Percentiles rank a stretch among this genome's conserved stretches.
These are phyloP conservation scores for Coemansia sp. DNA, from an alignment of 192 early-diverging fungal genomes.

Conservation along the genomic window DNA sequence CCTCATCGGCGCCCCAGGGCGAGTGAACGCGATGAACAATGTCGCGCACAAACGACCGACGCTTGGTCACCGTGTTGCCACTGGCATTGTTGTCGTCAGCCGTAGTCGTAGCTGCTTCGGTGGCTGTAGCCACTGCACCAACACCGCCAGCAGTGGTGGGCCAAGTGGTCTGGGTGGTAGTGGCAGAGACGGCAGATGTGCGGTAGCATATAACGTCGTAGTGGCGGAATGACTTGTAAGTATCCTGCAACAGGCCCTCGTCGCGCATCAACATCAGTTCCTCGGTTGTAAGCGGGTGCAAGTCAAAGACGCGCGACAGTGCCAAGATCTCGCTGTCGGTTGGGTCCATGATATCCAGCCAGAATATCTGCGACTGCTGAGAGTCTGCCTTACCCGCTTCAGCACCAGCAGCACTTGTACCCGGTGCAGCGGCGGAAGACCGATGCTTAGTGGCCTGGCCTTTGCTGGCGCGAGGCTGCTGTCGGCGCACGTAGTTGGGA, in stretches of 20 bases:
- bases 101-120: neutral
- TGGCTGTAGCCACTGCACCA: neutral
- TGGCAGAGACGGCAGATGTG: slow-evolving; percentile 1
- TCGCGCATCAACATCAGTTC: slow-evolving; percentile 89
- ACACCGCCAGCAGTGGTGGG: neutral
- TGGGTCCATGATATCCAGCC: slow-evolving; percentile 76
- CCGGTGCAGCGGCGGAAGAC: neutral
- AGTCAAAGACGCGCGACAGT: slow-evolving; percentile 64
- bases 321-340: slow-evolving; percentile 64
- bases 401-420: neutral
- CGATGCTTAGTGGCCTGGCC: neutral
- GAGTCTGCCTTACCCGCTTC: neutral
- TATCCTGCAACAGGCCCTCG: slow-evolving; percentile 80
- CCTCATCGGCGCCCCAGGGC: neutral
- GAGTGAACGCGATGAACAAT: slow-evolving; percentile 17
- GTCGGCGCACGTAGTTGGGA: slow-evolving; percentile 34
- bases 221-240: slow-evolving; percentile 91
- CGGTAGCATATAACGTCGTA: slow-evolving; percentile 67
- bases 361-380: slow-evolving; percentile 50
- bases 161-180: neutral
- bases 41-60: slow-evolving; percentile 30
- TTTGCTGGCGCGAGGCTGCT: slow-evolving; percentile 1
- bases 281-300: slow-evolving; percentile 84
- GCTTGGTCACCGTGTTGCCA: neutral
- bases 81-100: neutral